phyloP scores from a whole-genome alignment of 169 alveolate species.

The Miamiensis avidus region DNA sequence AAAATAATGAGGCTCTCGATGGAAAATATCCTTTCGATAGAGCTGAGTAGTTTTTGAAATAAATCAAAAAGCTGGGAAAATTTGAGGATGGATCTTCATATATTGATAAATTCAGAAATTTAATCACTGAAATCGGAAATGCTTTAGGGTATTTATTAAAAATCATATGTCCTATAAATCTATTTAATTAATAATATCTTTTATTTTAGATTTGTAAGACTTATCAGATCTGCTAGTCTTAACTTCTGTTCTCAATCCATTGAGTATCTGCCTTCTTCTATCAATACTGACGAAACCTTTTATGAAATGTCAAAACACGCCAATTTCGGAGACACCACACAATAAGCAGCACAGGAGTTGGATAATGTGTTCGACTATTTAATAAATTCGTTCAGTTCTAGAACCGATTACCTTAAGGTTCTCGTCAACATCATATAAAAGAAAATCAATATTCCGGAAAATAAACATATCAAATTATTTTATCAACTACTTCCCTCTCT shows the following conservation, averaged over 20 bases:
- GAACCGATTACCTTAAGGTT: conserved; percentile 73
- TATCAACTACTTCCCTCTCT: conserved; percentile 79
- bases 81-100: conserved; percentile 70
- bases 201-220: conserved; percentile 52
- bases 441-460: conserved; percentile 52
- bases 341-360: conserved; percentile 52
- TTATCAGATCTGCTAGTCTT: conserved; percentile 55
- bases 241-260: conserved; percentile 40
- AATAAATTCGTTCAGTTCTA: conserved; percentile 53
- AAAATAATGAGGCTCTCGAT: conserved; percentile 69
- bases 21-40: conserved; percentile 76
- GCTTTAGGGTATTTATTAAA: conserved; percentile 69
- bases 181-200: conserved; percentile 38
- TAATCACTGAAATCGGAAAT: conserved; percentile 86
- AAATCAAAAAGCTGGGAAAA: conserved; percentile 72
- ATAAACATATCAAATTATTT: conserved; percentile 74
- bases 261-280: conserved; percentile 58
- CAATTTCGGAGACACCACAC: conserved; percentile 60
- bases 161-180: conserved; percentile 43
- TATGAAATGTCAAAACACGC: conserved; percentile 57
- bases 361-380: conserved; percentile 51
- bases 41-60: conserved; percentile 69
- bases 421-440: conserved; percentile 71
- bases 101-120: conserved; percentile 74
- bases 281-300: conserved; percentile 43